Base-by-base conservation (phyloP, 805 yeast species). In the Metschnikowia matae region DNA sequence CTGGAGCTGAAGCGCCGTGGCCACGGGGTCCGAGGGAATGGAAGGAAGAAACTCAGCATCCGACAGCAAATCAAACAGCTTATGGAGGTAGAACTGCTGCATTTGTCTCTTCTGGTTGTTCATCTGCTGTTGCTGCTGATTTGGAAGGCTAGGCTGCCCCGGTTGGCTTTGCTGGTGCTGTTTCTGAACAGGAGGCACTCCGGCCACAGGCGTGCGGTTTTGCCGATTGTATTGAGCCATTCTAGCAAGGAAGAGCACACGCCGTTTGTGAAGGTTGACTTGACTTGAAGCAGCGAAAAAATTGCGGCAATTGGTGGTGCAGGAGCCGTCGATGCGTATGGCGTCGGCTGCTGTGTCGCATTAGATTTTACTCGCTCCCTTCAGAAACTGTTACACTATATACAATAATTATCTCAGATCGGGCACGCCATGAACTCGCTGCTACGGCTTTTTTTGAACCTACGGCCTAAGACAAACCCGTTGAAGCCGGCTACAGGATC, bases 41-140 rank as follows among this genome's bases (percentile, higher is more conserved):
- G 60, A 55, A 4, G 73, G 73, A 43, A 68, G 59, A 50, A 87
- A 87, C 67, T 84, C 91, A 46, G 78, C 62, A 64, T 86, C 92
- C 57, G 85, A 87, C 62, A 83, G 89, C 38, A 75, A 62, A 56
- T 84, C 90, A 63, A 86, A 84, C 36, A 89, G 83, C 57, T 86
- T 79, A 59, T 83, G 81, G 37, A 83, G 77, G 56, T 83, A 79
- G 59, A 82, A 74, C 51, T 58, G 61, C 38, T 58, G 61, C 53
- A 56, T 52, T 32, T 53, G 58, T 23, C 61, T 45, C 44, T 55
- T 54, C 49, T 56, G 58, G 55, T 76, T 75, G n/a, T 69, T 74
- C 49, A 26, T 45, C 29, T 46, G 55, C 49, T 50, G 53, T 36
- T 57, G 60, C 48, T 51, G 48, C 48, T 52, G 45, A 6, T 18